phyloP scores from a whole-genome alignment of 148 eudicot genomes.

The Vaccinium macrocarpon region DNA sequence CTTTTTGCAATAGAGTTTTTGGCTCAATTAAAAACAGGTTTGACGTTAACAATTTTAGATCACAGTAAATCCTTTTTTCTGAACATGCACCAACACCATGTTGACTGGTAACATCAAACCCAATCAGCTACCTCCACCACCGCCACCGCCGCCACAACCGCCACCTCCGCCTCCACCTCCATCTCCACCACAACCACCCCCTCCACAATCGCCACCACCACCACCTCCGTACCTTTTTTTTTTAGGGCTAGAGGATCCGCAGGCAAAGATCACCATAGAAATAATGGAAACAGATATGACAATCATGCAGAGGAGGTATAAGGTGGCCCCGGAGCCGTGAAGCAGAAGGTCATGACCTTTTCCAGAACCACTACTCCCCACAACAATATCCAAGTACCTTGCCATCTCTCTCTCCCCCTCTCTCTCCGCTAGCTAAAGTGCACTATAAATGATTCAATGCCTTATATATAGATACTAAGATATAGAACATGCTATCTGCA shows the following conservation, averaged over 20 bases:
- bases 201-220: not conserved
- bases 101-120: not conserved
- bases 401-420: not conserved
- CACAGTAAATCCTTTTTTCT: not conserved
- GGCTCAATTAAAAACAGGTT: too few relatives aligned
- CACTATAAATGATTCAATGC: too few relatives aligned
- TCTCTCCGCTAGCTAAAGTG: not conserved
- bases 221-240: not conserved
- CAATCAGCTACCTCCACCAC: not conserved
- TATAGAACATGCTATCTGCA: too few relatives aligned
- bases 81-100: not conserved
- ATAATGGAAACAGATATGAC: not conserved
- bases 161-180: not conserved
- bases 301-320: not conserved
- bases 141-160: not conserved
- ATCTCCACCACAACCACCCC: not conserved
- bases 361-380: not conserved
- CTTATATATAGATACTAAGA: too few relatives aligned
- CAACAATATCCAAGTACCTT: not conserved
- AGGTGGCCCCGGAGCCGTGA: not conserved
- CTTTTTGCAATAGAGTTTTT: too few relatives aligned
- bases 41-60: too few relatives aligned
- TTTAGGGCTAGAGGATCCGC: not conserved
- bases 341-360: not conserved
- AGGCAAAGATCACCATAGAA: not conserved